Percentiles rank a stretch among this genome's conserved stretches.
Evolutionary conservation across 2,329 filamentous ascomycete species (phyloP).

Genomic region (Coniochaeta sp.): DNA sequence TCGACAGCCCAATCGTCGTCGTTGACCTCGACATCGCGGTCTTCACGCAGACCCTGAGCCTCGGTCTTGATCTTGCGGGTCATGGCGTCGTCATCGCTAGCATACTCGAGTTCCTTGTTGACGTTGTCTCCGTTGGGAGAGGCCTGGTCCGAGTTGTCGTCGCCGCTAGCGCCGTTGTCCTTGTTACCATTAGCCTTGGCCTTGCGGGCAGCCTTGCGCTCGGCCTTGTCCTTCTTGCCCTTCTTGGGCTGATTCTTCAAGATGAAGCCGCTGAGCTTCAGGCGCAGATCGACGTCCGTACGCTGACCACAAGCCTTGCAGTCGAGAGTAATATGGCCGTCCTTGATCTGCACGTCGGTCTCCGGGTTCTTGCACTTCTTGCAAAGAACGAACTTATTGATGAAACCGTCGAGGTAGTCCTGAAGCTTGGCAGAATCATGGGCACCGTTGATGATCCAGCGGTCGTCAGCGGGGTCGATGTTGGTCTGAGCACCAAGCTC

Average conservation of each 20-base stretch:
- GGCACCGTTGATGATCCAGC: conserved; percentile 99
- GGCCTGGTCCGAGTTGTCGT: conserved; percentile 30
- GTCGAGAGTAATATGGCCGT: conserved; percentile 84
- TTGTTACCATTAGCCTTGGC: conserved; percentile 70
- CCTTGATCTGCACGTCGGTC: conserved; percentile 93
- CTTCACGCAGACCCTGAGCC: conserved; percentile 35
- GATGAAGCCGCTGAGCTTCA: conserved; percentile 96
- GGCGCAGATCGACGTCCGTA: conserved; percentile 80
- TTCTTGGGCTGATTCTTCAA: conserved; percentile 90
- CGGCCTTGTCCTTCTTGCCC: conserved; percentile 96
- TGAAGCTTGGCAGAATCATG: conserved; percentile 94
- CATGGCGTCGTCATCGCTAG: conserved; percentile 72
- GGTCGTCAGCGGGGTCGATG: conserved; percentile 92
- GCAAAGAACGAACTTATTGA: conserved; percentile 97
- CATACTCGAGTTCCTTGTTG: conserved; percentile 54
- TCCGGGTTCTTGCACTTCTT: conserved; percentile 99
- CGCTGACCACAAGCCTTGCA: conserved; percentile 98
- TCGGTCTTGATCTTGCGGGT: conserved; percentile 72
- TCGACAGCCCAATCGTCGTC: conserved; percentile 95
- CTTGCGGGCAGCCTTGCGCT: conserved; percentile 82
- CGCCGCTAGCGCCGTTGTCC: conserved; percentile 54
- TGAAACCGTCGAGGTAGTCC: conserved; percentile 97
- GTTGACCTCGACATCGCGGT: conserved; percentile 48
- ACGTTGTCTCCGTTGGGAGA: conserved; percentile 31
- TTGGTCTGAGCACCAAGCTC: conserved; percentile 98